Evolutionary conservation across 2,329 filamentous ascomycete genomes (phyloP).

Genomic region (Coniochaeta sp.): DNA sequence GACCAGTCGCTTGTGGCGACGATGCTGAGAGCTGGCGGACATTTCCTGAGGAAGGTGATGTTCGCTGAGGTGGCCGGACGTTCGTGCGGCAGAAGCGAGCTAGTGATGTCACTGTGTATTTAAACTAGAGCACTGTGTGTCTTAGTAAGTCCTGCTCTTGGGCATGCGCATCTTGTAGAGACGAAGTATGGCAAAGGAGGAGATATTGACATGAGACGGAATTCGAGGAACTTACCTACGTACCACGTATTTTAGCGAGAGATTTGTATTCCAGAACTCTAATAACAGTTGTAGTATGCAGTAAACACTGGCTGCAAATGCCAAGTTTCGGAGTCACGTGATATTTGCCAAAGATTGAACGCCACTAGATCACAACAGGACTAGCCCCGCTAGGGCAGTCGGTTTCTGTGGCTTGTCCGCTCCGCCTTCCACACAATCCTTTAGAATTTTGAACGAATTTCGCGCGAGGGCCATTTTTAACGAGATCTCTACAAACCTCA

Average conservation of each 20-base stretch:
- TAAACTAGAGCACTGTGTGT: not conserved
- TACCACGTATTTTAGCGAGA: no score
- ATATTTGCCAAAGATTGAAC: not conserved
- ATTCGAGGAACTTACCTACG: no score
- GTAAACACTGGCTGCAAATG: no score
- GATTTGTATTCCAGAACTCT: no score
- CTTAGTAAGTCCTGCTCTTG: not conserved
- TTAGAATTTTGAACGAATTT: conserved; percentile 3
- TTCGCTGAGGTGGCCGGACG: not conserved
- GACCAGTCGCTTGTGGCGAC: not conserved
- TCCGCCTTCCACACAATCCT: not conserved
- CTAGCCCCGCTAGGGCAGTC: not conserved
- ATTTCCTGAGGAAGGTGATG: not conserved
- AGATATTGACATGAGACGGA: no score
- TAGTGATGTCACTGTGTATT: not conserved
- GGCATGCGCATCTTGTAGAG: no score
- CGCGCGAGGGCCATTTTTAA: conserved; percentile 6
- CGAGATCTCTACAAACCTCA: conserved; percentile 9
- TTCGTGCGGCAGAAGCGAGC: not conserved
- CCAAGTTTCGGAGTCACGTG: not conserved
- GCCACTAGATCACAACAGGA: not conserved
- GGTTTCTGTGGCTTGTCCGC: not conserved
- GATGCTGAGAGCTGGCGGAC: not conserved
- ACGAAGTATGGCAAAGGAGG: no score
- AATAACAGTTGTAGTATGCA: no score